These are phyloP conservation scores for Colletotrichum tabaci DNA, from an alignment of 2,329 filamentous ascomycete genomes.

Conservation along the genomic window DNA sequence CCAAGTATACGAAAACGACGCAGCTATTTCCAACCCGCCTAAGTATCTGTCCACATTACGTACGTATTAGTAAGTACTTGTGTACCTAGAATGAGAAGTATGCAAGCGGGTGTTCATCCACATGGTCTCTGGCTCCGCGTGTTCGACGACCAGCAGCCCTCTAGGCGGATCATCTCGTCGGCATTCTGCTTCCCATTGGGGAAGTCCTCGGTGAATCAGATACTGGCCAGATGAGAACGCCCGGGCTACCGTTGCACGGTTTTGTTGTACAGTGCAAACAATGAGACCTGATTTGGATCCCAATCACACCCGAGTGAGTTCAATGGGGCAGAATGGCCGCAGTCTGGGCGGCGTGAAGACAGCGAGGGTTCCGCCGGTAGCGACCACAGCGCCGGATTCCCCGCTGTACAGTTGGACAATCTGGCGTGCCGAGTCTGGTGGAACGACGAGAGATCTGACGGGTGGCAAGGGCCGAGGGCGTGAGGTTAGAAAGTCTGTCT, in stretches of 20 bases:
- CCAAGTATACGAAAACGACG: too few species aligned
- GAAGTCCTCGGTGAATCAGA: neutral
- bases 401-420: conserved; percentile 9
- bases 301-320: neutral
- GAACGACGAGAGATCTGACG: conserved; percentile 21
- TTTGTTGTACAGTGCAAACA: conserved; percentile 10
- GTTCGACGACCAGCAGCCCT: too few species aligned
- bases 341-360: neutral
- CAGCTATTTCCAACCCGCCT: too few species aligned
- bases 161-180: too few species aligned
- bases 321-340: neutral
- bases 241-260: neutral
- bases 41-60: too few species aligned
- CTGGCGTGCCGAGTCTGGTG: conserved; percentile 20
- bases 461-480: neutral
- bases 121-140: too few species aligned
- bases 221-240: neutral
- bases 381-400: conserved; percentile 16
- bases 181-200: too few species aligned
- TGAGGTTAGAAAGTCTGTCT: neutral
- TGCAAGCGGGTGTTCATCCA: too few species aligned
- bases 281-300: conserved; percentile 2
- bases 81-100: too few species aligned
- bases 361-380: conserved; percentile 13
- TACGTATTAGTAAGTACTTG: too few species aligned